Percentiles rank a stretch among this genome's conserved stretches.
Evolutionary conservation across 1,284 basidiomycete genomes (phyloP).

Genomic region (Veloporphyrellus conicus): DNA sequence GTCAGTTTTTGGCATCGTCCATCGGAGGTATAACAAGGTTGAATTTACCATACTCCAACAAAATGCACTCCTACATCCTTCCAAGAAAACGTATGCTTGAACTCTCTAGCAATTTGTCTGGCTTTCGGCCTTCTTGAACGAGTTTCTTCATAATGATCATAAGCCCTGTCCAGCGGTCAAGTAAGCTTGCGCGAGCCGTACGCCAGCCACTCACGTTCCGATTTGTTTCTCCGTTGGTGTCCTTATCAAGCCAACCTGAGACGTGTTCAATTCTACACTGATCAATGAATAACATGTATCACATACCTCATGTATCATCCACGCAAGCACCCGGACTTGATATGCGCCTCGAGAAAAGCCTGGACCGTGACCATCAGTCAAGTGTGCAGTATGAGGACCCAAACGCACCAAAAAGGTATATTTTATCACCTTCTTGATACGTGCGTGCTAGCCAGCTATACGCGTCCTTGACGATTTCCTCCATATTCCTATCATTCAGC

Average conservation of each 20-base stretch:
- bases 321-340: conserved; percentile 38
- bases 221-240: conserved; percentile 20
- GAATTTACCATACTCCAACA: conserved; percentile 35
- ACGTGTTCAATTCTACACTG: too few relatives aligned
- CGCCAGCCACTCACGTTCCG: conserved; percentile 10
- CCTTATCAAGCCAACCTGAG: conserved; percentile 34
- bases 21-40: too few relatives aligned
- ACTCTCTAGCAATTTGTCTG: conserved; percentile 20
- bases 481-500: conserved; percentile 9
- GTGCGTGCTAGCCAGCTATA: conserved; percentile 37
- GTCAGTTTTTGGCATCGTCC: too few relatives aligned
- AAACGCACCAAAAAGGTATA: conserved; percentile 38
- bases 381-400: too few relatives aligned
- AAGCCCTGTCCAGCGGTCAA: conserved; percentile 27
- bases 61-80: conserved; percentile 32
- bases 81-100: conserved; percentile 34
- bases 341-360: conserved; percentile 44
- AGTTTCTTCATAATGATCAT: conserved; percentile 28
- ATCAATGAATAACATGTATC: not conserved
- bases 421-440: conserved; percentile 34
- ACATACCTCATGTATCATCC: conserved; percentile 38
- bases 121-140: conserved; percentile 6
- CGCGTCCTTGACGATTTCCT: conserved; percentile 25
- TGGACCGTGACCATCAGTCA: too few relatives aligned
- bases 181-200: not conserved